Evolutionary conservation across 352 stramenopile genomes (phyloP), one percentile per base, ranked within the genome.

Genomic region (Phytophthora sp.): DNA sequence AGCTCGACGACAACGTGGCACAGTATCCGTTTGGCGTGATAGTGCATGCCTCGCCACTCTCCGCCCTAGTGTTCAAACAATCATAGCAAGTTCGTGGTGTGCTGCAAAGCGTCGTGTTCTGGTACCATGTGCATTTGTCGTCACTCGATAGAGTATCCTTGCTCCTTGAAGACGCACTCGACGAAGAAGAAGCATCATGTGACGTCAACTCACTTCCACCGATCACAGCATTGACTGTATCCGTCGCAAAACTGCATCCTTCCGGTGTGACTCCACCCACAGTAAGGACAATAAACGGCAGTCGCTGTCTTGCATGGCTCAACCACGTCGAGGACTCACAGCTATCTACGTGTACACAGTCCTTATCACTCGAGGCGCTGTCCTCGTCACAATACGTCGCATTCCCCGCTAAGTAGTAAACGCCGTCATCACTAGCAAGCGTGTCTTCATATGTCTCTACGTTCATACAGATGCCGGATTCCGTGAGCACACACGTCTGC

Each of bases 111-210:
- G 61, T 69, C 45, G 69, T 56, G 33, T 63, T 74, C 30, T 61
- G 59, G 33, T 73, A 60, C 74, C 74, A 83, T 35, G 68, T 73
- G 62, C 74, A 83, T 42, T 53, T 58, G 51, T 83, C 73, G 27
- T 78, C 64, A 55, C 52, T 71, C 4, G 54, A 46, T 7, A 61
- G 9, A n/a, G 63, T 68, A 36, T 87, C 33, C 16, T 62, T 56
- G 50, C 47, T 57, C 41, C n/a, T 27, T 16, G 51, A 63, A 30
- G 54, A 63, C 23, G 31, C 8, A n/a, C n/a, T n/a, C n/a, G 42
- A 16, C 4, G 39, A 53, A 15, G 24, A 41, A 42, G 49, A 12
- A 21, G 33, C 15, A 24, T 50, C 41, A 13, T 38, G 41, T 0
- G 24, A 45, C 13, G 46, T 29, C 9, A 29, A 12, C 2, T 44